These are phyloP conservation scores for Irineochytrium annulatum DNA, from an alignment of 192 early-diverging fungal genomes.

Conservation along the genomic window DNA sequence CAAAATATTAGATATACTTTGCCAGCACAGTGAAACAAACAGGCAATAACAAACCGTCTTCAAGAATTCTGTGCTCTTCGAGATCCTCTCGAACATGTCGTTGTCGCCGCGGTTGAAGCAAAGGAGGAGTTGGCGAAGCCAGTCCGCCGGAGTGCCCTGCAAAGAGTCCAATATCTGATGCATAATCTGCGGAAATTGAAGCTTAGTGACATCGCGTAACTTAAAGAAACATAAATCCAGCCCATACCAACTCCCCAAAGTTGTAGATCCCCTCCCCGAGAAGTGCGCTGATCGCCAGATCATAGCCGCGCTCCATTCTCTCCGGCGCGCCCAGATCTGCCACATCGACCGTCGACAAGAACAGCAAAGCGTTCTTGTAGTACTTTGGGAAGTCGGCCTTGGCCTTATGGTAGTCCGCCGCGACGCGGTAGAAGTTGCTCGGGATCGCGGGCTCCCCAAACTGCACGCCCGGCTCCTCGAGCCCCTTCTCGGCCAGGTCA, in stretches of 20 bases:
- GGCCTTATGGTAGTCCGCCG: constrained; percentile 95
- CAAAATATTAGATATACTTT: constrained; percentile 13
- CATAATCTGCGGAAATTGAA: constrained; percentile 62
- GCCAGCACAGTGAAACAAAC: neutral
- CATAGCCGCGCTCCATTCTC: constrained; percentile 84
- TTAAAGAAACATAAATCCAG: too few species aligned
- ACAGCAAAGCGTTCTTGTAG: constrained; percentile 92
- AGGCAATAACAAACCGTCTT: constrained; percentile 43
- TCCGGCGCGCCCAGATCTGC: constrained; percentile 74
- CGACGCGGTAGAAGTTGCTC: constrained; percentile 90
- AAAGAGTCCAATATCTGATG: constrained; percentile 81
- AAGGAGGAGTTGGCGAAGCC: constrained; percentile 81
- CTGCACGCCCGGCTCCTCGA: constrained; percentile 66
- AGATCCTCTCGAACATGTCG: constrained; percentile 81
- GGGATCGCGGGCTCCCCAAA: constrained; percentile 86
- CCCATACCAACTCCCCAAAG: constrained; percentile 93
- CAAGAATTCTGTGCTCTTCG: constrained; percentile 56
- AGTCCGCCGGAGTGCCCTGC: constrained; percentile 73
- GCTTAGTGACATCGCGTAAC: constrained; percentile 20
- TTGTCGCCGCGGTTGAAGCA: constrained; percentile 93
- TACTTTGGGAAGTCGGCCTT: constrained; percentile 88
- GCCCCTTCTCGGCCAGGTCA: constrained; percentile 80
- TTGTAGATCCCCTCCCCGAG: constrained; percentile 97
- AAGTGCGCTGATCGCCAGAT: constrained; percentile 84
- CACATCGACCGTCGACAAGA: constrained; percentile 84